These are phyloP conservation scores for Diaporthe vaccinii DNA, from an alignment of 2,329 filamentous ascomycete genomes.

Conservation along the genomic window DNA sequence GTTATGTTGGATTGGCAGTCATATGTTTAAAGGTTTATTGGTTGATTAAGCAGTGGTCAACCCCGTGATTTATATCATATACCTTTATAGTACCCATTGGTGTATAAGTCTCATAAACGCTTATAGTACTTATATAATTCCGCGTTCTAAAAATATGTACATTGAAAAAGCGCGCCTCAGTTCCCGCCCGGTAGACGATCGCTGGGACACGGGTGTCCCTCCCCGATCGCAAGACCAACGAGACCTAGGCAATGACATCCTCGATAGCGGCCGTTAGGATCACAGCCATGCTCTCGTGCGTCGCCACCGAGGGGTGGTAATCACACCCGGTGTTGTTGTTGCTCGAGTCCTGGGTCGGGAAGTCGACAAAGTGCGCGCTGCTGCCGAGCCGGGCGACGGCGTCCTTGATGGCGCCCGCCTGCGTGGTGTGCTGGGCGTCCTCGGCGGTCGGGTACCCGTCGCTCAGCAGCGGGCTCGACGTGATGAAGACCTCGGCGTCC, in stretches of 20 bases:
- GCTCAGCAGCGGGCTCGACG: slow-evolving; percentile 55
- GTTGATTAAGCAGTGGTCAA: too few relatives aligned
- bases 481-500: slow-evolving; percentile 54
- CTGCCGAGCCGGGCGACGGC: slow-evolving; percentile 50
- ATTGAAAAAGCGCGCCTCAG: neutral
- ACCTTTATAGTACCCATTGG: too few relatives aligned
- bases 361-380: slow-evolving; percentile 56
- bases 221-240: neutral
- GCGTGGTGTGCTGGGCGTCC: slow-evolving; percentile 55
- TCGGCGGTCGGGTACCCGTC: slow-evolving; percentile 53
- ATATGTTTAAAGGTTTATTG: too few relatives aligned
- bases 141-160: neutral
- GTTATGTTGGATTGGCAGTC: too few relatives aligned
- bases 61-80: too few relatives aligned
- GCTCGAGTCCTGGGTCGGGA: slow-evolving; percentile 53
- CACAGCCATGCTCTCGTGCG: slow-evolving; percentile 46
- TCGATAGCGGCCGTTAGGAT: slow-evolving; percentile 39
- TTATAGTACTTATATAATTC: neutral
- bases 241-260: neutral
- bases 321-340: slow-evolving; percentile 55
- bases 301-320: slow-evolving; percentile 57
- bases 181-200: neutral
- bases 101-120: too few relatives aligned
- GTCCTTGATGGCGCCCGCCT: slow-evolving; percentile 51
- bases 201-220: neutral